A percentile compares a stretch with the other conserved stretches of the same genome.
Conservation (phyloP, 106 monocot genomes). For the Ottelia alismoides region DNA sequence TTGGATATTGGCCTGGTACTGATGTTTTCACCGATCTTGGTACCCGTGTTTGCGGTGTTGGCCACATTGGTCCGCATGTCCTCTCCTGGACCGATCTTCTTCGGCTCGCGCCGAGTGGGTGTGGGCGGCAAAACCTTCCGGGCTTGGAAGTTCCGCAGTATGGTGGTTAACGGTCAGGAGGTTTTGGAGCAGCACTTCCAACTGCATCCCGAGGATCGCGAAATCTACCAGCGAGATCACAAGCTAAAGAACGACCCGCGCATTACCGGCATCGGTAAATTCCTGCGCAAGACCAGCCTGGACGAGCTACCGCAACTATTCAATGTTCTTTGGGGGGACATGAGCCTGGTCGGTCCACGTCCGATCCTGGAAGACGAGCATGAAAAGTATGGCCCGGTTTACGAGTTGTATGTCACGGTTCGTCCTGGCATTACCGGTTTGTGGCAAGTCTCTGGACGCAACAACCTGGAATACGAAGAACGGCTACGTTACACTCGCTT, state of each 20-base stretch:
- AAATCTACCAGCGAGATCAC: too few relatives aligned
- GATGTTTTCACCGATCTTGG: too few relatives aligned
- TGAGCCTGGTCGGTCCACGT: neutral
- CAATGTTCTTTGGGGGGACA: neutral
- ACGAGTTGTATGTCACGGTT: neutral
- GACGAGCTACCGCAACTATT: neutral
- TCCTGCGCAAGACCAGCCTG: neutral
- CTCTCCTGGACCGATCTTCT: too few relatives aligned
- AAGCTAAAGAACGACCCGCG: neutral
- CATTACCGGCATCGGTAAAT: neutral
- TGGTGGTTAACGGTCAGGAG: too few relatives aligned
- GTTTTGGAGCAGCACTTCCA: too few relatives aligned
- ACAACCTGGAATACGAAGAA: neutral
- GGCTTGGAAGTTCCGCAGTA: too few relatives aligned
- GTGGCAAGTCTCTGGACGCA: neutral
- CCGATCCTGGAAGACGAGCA: neutral
- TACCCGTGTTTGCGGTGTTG: too few relatives aligned
- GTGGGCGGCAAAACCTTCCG: too few relatives aligned
- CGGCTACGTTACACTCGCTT: neutral
- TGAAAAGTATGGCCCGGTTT: neutral
- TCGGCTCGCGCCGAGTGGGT: too few relatives aligned
- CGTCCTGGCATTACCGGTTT: neutral
- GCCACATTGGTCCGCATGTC: too few relatives aligned
- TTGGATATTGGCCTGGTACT: too few relatives aligned
- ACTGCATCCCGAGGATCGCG: too few relatives aligned